These are phyloP conservation scores for Citeromyces matritensis DNA, from an alignment of 805 yeast genomes.

Conservation along the genomic window DNA sequence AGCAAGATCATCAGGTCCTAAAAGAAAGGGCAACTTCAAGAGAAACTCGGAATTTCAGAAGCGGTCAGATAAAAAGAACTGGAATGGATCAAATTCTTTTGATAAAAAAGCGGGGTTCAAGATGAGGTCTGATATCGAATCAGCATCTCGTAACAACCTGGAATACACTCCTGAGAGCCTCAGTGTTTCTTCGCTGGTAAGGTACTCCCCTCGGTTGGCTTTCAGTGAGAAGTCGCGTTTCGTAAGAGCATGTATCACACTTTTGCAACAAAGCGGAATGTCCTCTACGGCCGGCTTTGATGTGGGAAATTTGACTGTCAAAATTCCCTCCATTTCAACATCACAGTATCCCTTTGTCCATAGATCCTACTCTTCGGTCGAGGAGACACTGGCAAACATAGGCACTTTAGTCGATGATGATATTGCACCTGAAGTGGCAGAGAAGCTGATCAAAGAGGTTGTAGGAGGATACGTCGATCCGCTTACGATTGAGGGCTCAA, in stretches of 20 bases:
- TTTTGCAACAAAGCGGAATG: constrained; percentile 1
- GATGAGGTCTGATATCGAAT: not conserved
- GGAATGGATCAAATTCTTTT: not conserved
- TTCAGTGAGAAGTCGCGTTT: constrained; percentile 1
- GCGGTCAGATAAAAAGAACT: not conserved
- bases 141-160: not conserved
- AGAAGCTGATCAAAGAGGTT: constrained; percentile 3
- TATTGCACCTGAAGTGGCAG: constrained; percentile 3
- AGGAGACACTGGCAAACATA: not conserved
- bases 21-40: too few relatives aligned
- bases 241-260: constrained; percentile 1
- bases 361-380: not conserved
- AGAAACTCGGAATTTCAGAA: too few relatives aligned
- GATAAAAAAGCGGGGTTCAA: not conserved
- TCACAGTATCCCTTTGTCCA: constrained; percentile 1
- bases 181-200: not conserved
- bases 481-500: constrained; percentile 2
- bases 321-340: not conserved
- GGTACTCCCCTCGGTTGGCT: constrained; percentile 1
- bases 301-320: not conserved
- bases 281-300: not conserved
- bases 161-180: constrained; percentile 1
- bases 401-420: constrained; percentile 2
- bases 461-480: constrained; percentile 5
- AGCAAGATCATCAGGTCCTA: too few relatives aligned